Conservation (phyloP, 2,329 filamentous ascomycete species). For the Fusarium sp. region DNA sequence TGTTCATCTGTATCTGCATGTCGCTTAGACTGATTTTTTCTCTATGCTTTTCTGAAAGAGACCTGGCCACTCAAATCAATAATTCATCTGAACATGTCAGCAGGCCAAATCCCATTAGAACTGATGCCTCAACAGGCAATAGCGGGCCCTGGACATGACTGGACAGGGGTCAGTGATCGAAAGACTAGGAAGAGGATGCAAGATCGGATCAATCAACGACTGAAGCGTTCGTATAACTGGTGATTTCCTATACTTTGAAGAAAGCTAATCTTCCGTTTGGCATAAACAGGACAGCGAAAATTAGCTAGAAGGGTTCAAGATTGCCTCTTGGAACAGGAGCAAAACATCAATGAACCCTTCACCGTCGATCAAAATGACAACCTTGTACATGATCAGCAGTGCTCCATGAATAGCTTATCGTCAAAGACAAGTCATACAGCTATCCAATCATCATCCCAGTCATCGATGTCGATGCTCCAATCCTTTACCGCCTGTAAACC, state of each 20-base stretch:
- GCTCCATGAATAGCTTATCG: not conserved
- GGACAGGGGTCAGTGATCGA: not conserved
- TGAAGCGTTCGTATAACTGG: not conserved
- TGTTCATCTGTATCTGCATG: not conserved
- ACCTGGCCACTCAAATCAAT: not conserved
- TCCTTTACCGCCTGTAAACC: not conserved
- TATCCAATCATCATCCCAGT: not conserved
- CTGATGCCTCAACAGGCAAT: not conserved
- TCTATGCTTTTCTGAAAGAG: not conserved
- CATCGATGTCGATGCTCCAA: not conserved
- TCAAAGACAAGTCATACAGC: not conserved
- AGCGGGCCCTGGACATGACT: not conserved
- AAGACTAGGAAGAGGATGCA: not conserved
- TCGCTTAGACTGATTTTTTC: not conserved
- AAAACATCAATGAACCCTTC: not conserved
- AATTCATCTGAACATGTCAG: not conserved
- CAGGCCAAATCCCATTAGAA: not conserved
- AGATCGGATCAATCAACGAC: not conserved
- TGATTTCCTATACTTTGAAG: not conserved
- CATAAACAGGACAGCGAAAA: not conserved
- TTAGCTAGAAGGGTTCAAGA: not conserved
- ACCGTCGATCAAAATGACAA: not conserved
- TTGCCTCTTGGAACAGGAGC: not conserved
- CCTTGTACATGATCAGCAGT: not conserved
- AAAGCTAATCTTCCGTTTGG: not conserved